phyloP scores from a whole-genome alignment of 208 protist species.

The Polymyxa betae region DNA sequence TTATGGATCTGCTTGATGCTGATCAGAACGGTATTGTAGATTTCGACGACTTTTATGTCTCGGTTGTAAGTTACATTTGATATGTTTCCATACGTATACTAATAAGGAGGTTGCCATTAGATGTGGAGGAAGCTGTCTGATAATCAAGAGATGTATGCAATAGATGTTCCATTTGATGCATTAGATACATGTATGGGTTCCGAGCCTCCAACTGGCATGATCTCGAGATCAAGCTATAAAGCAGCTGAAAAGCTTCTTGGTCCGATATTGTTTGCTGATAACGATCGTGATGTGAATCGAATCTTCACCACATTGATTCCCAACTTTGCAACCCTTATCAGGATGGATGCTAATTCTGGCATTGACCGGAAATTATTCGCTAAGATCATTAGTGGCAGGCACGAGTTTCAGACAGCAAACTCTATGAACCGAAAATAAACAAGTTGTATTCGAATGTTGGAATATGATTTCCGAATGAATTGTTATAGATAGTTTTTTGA shows the following conservation, averaged over 20 bases:
- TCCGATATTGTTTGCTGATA: slow-evolving; percentile 40
- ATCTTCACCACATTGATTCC: slow-evolving; percentile 12
- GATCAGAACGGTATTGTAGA: slow-evolving; percentile 33
- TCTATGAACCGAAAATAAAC: background rate
- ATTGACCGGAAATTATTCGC: slow-evolving; percentile 30
- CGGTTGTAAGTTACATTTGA: background rate
- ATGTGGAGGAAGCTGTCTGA: slow-evolving; percentile 37
- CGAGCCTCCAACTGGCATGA: background rate
- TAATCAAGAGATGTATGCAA: background rate
- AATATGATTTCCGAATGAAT: no score
- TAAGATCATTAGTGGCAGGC: slow-evolving; percentile 14
- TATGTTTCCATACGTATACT: background rate
- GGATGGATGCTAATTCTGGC: background rate
- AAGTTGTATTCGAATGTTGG: no score
- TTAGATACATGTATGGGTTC: background rate
- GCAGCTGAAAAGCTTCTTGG: background rate
- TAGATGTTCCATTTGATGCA: slow-evolving; percentile 21
- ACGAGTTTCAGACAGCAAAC: background rate
- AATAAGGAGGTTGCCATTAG: background rate
- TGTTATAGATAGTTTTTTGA: no score
- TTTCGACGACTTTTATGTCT: slow-evolving; percentile 45
- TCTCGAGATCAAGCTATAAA: background rate
- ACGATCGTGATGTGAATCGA: slow-evolving; percentile 7
- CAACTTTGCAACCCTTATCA: background rate
- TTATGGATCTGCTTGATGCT: slow-evolving; percentile 28